Conservation (phyloP, 2,329 filamentous ascomycete species). For the Aspergillus glaucus region DNA sequence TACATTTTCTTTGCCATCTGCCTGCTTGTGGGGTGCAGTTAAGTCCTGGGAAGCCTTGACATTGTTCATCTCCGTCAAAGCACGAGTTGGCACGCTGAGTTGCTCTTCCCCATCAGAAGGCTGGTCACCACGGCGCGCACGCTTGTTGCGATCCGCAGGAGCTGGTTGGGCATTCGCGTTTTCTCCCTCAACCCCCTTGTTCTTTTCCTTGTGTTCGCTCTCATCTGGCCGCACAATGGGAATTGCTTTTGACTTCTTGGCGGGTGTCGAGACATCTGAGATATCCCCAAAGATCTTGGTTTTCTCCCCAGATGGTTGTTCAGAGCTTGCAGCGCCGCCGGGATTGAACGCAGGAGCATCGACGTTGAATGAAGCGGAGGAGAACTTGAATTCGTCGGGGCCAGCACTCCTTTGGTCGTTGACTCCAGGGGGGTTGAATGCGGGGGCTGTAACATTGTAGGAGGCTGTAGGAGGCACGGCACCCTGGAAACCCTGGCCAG, state of each 20-base stretch:
- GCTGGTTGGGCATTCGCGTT: conserved; percentile 56
- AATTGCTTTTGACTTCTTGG: conserved; percentile 73
- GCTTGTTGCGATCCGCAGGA: conserved; percentile 68
- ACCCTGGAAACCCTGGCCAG: conserved; percentile 23
- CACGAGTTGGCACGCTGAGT: conserved; percentile 54
- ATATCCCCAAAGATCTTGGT: conserved; percentile 60
- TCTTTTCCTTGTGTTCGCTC: conserved; percentile 36
- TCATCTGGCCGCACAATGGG: conserved; percentile 67
- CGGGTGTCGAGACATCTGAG: conserved; percentile 58
- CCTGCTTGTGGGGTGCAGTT: conserved; percentile 18
- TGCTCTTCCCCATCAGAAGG: conserved; percentile 68
- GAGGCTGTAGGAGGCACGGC: conserved; percentile 36
- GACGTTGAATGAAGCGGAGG: conserved; percentile 63
- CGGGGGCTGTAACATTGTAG: conserved; percentile 64
- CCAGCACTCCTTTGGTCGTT: conserved; percentile 14
- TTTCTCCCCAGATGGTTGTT: conserved; percentile 13
- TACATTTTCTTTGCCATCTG: conserved; percentile 33
- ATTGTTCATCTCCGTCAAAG: conserved; percentile 28
- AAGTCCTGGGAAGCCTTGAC: conserved; percentile 17
- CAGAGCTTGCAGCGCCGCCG: conserved; percentile 22
- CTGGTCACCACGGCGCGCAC: conserved; percentile 58
- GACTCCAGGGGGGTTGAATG: conserved; percentile 56
- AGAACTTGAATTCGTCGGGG: conserved; percentile 56
- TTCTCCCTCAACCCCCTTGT: conserved; percentile 39
- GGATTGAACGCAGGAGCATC: conserved; percentile 74